phyloP scores from a whole-genome alignment of 345 rosid species.

The Salix suchowensis region DNA sequence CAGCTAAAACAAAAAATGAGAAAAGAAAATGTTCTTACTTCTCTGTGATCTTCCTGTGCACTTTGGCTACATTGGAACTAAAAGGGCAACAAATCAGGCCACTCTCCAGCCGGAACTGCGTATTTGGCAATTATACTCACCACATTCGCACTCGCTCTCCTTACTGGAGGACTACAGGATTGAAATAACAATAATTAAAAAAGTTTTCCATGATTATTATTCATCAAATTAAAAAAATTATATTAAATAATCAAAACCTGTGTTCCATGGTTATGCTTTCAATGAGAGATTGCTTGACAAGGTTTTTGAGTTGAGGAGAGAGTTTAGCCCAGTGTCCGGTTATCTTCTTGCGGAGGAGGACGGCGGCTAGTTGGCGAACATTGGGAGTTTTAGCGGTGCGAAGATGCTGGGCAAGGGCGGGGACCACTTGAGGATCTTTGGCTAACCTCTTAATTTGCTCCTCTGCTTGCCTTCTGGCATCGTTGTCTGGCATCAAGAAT shows the following conservation, averaged over 20 bases:
- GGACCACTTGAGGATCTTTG: conserved; percentile 97
- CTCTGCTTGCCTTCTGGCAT: conserved; percentile 94
- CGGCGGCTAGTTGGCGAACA: conserved; percentile 98
- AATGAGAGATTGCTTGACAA: conserved; percentile 78
- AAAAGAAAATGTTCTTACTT: conserved; percentile 41
- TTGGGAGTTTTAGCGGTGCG: conserved; percentile 99
- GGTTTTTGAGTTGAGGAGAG: conserved; percentile 67
- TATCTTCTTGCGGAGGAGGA: conserved; percentile 96
- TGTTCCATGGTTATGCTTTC: conserved; percentile 95
- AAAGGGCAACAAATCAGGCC: conserved; percentile 89
- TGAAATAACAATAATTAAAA: neutral
- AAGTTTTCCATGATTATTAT: neutral
- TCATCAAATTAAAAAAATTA: neutral
- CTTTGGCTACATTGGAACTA: conserved; percentile 95
- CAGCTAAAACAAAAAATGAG: neutral
- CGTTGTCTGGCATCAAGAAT: conserved; percentile 98
- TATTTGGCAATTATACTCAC: conserved; percentile 92
- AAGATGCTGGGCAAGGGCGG: conserved; percentile 90
- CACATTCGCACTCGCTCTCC: conserved; percentile 97
- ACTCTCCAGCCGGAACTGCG: conserved; percentile 93
- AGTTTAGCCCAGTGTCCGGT: conserved; percentile 99
- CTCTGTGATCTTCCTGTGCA: conserved; percentile 91
- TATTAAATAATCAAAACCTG: conserved; percentile 38
- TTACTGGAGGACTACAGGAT: conserved; percentile 65
- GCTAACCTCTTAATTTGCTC: conserved; percentile 93